phyloP scores from a whole-genome alignment of 108 stramenopile genomes.

The Cyclostephanos tholiformis region DNA sequence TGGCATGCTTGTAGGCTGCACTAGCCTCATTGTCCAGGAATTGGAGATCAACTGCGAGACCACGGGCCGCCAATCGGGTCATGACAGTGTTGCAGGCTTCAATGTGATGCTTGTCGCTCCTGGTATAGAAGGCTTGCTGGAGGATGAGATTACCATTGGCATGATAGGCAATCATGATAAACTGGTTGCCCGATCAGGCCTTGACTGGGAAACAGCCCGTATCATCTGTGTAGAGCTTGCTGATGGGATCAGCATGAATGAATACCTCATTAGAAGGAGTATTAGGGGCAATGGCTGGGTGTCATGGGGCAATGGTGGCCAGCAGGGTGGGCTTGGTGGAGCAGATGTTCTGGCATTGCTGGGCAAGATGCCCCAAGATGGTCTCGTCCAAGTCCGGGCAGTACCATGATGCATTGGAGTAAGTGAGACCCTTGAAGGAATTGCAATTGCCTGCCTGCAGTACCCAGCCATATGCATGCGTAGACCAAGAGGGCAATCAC shows the following conservation, averaged over 20 bases:
- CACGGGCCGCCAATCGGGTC: not conserved
- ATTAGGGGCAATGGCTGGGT: not conserved
- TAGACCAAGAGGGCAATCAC: too few species aligned
- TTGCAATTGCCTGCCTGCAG: slow-evolving; percentile 19
- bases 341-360: slow-evolving; percentile 5
- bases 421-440: slow-evolving; percentile 19
- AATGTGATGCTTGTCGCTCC: too few species aligned
- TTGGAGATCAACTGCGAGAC: slow-evolving; percentile 8
- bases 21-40: slow-evolving; percentile 18
- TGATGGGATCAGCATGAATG: not conserved
- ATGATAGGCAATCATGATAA: slow-evolving; percentile 18
- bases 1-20: not conserved
- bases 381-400: slow-evolving; percentile 7
- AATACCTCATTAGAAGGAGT: not conserved
- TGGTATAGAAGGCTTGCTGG: too few species aligned
- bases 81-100: slow-evolving; percentile 9
- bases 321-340: slow-evolving; percentile 29
- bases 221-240: too few species aligned
- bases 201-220: slow-evolving; percentile 8
- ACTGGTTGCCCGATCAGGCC: slow-evolving; percentile 16
- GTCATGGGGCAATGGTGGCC: not conserved
- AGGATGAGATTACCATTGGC: slow-evolving; percentile 13
- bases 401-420: slow-evolving; percentile 19
- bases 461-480: too few species aligned
- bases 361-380: slow-evolving; percentile 15